Evolutionary conservation across 1,139 yeast species (phyloP).

Genomic region (Candida sanyaensis): DNA sequence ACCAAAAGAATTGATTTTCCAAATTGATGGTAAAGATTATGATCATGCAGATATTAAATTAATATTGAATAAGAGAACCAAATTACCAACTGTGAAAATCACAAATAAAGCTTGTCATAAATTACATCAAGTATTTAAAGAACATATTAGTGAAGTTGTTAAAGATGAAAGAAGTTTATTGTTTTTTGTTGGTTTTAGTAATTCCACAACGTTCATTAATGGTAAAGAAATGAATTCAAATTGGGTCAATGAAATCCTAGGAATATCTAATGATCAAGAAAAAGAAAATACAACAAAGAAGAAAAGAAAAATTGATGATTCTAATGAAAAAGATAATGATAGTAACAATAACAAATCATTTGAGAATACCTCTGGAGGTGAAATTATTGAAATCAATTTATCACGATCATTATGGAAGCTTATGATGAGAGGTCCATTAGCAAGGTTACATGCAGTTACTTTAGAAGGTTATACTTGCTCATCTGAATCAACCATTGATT

Average conservation of each 20-base stretch:
- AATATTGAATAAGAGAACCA: conserved; percentile 28
- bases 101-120: conserved; percentile 25
- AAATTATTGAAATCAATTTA: conserved; percentile 35
- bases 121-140: conserved; percentile 29
- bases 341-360: conserved; percentile 9
- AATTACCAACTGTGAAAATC: conserved; percentile 28
- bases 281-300: background rate
- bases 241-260: conserved; percentile 37
- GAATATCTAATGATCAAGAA: conserved; percentile 7
- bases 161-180: conserved; percentile 22
- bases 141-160: conserved; percentile 22
- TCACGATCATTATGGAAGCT: conserved; percentile 38
- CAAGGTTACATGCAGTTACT: conserved; percentile 31
- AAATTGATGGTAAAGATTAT: conserved; percentile 37
- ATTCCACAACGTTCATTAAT: conserved; percentile 35
- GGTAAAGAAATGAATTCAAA: conserved; percentile 35
- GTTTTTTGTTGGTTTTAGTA: conserved; percentile 28
- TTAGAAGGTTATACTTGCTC: conserved; percentile 30
- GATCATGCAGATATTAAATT: conserved; percentile 29
- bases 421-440: conserved; percentile 23
- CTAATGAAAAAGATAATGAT: conserved; percentile 13
- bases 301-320: conserved; percentile 5
- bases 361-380: conserved; percentile 24
- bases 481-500: conserved; percentile 4
- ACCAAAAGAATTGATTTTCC: conserved; percentile 54